phyloP scores from a whole-genome alignment of 208 protist genomes.

The Acanthamoeba castellanii region DNA sequence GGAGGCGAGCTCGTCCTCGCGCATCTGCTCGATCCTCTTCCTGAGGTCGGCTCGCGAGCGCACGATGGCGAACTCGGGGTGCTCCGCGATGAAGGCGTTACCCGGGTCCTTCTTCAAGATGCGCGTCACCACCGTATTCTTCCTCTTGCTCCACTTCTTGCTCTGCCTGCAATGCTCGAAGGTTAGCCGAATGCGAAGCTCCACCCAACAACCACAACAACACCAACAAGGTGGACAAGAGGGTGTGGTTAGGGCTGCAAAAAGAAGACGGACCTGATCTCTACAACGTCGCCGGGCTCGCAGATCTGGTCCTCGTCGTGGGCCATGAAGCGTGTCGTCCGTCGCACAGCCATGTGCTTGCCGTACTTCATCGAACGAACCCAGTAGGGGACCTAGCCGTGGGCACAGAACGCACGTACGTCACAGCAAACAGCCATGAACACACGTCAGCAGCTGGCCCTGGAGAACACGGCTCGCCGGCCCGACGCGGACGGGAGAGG shows the following conservation, averaged over 20 bases:
- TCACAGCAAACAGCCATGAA: background rate
- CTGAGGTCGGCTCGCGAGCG: constrained; percentile 45
- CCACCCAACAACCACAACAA: background rate
- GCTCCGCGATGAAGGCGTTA: constrained; percentile 64
- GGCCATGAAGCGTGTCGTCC: constrained; percentile 57
- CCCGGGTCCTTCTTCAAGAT: constrained; percentile 61
- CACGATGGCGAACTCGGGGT: constrained; percentile 65
- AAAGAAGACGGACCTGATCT: constrained; percentile 15
- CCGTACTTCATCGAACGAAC: constrained; percentile 61
- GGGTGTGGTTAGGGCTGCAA: too few species aligned
- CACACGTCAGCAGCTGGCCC: background rate
- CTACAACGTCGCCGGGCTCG: constrained; percentile 63
- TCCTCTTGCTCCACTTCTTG: constrained; percentile 60
- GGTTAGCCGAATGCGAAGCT: background rate
- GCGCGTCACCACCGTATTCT: constrained; percentile 40
- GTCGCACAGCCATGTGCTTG: constrained; percentile 64
- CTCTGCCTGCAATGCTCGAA: background rate
- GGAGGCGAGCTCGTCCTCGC: constrained; percentile 10
- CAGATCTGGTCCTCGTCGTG: constrained; percentile 72
- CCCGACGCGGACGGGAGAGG: background rate
- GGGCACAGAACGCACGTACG: background rate
- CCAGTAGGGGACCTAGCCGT: constrained; percentile 47
- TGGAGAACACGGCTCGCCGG: too few species aligned
- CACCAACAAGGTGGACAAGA: background rate
- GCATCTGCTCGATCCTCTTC: constrained; percentile 67